These are phyloP conservation scores for Thielaviopsis euricoi DNA, from an alignment of 2,329 filamentous ascomycete species.

Conservation along the genomic window DNA sequence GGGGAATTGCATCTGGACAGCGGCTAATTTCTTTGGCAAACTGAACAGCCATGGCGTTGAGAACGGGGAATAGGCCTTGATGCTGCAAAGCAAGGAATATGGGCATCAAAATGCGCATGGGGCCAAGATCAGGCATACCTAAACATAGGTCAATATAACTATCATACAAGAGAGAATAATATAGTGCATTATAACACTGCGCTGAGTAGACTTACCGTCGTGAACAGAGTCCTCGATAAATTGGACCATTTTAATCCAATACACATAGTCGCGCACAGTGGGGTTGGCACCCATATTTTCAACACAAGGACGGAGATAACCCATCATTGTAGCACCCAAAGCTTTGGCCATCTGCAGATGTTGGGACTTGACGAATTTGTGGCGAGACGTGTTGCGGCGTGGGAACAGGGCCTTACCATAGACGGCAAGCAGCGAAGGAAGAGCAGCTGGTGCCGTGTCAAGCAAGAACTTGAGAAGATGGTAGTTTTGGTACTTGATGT, in stretches of 20 bases:
- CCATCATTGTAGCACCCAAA: conserved; percentile 53
- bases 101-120: conserved; percentile 46
- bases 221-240: conserved; percentile 65
- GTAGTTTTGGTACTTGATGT: conserved; percentile 50
- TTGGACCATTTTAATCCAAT: conserved; percentile 68
- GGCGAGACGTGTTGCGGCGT: conserved; percentile 42
- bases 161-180: neutral
- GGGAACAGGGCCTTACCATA: conserved; percentile 68
- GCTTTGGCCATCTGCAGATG: conserved; percentile 44
- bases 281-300: conserved; percentile 23
- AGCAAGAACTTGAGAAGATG: conserved; percentile 61
- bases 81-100: conserved; percentile 80
- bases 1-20: conserved; percentile 18
- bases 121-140: conserved; percentile 20
- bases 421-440: conserved; percentile 73
- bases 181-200: conserved; percentile 25
- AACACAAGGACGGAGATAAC: conserved; percentile 40
- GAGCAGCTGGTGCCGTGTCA: conserved; percentile 59
- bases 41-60: conserved; percentile 55
- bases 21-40: conserved; percentile 41
- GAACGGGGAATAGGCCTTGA: conserved; percentile 53
- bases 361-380: conserved; percentile 37
- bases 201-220: conserved; percentile 37
- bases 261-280: conserved; percentile 52
- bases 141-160: neutral